A percentile compares a stretch with the other conserved stretches of the same genome.
These are phyloP conservation scores for Phyllachora maydis DNA, from an alignment of 2,329 filamentous ascomycete genomes.

Conservation along the genomic window DNA sequence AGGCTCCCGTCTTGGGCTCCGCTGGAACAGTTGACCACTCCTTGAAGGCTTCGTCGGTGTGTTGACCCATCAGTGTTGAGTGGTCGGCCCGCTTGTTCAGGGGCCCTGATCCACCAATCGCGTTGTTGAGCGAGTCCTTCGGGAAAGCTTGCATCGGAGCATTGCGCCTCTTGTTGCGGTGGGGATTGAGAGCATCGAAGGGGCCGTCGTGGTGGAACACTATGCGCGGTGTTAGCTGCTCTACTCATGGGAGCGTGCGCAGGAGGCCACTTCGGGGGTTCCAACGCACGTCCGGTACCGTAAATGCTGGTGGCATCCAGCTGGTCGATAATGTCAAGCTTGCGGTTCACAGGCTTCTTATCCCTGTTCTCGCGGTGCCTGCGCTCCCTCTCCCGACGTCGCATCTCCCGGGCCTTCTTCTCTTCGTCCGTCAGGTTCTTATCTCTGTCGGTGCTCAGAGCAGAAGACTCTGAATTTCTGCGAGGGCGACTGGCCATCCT, in stretches of 20 bases:
- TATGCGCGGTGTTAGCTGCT: conserved; percentile 13
- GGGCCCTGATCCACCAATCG: conserved; percentile 70
- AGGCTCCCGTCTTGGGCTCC: conserved; percentile 13
- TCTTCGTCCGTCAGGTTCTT: conserved; percentile 37
- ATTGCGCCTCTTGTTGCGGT: conserved; percentile 69
- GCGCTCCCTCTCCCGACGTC: conserved; percentile 29
- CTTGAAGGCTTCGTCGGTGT: conserved; percentile 65
- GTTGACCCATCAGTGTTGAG: conserved; percentile 64
- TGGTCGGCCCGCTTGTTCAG: conserved; percentile 67
- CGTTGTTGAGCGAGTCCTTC: conserved; percentile 80
- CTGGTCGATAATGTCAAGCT: conserved; percentile 85
- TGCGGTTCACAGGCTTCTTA: conserved; percentile 25
- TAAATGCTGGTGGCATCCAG: conserved; percentile 93
- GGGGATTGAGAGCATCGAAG: conserved; percentile 88
- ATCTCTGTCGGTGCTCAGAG: conserved; percentile 32
- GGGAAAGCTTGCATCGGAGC: conserved; percentile 96
- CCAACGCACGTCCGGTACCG: conserved; percentile 61
- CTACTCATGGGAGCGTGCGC: conserved; percentile 2
- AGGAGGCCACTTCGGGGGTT: background rate
- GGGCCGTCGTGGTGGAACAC: conserved; percentile 96
- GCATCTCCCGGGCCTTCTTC: conserved; percentile 24
- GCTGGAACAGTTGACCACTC: conserved; percentile 41
- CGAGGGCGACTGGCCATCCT: conserved; percentile 29
- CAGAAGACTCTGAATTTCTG: conserved; percentile 64
- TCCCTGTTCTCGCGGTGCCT: conserved; percentile 31